Conservation (phyloP, 2,329 filamentous ascomycete species). For the Fusarium foetens region DNA sequence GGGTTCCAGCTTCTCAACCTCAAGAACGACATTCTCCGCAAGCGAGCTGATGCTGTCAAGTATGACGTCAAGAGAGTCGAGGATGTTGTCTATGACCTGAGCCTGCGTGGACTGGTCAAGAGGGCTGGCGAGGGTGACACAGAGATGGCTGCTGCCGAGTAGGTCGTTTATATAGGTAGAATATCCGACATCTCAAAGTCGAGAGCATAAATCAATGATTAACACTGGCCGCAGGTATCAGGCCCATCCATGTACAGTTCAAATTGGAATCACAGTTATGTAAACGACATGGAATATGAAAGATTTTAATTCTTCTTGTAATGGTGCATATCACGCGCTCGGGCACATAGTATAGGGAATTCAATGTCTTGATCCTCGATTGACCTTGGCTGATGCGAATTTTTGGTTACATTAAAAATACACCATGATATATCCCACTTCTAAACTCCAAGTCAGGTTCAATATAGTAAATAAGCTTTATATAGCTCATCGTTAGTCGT, state of each 20-base stretch:
- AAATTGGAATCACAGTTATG: background rate
- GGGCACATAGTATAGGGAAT: slow-evolving; percentile 1
- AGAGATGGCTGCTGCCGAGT: slow-evolving; percentile 52
- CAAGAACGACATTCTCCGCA: slow-evolving; percentile 92
- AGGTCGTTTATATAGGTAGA: background rate
- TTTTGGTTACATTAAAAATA: slow-evolving; percentile 43
- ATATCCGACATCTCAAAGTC: background rate
- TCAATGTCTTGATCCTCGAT: background rate
- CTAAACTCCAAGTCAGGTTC: slow-evolving; percentile 19
- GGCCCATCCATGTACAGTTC: background rate
- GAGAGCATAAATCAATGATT: background rate
- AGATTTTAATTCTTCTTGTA: slow-evolving; percentile 12
- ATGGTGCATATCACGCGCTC: slow-evolving; percentile 2
- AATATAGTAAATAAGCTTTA: slow-evolving; percentile 12
- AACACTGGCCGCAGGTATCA: background rate
- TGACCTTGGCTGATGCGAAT: slow-evolving; percentile 14
- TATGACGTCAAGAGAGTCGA: slow-evolving; percentile 98
- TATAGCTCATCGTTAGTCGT: slow-evolving; percentile 57
- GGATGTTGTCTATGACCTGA: slow-evolving; percentile 96
- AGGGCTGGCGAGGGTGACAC: slow-evolving; percentile 52
- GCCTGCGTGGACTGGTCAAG: slow-evolving; percentile 82
- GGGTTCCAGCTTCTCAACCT: slow-evolving; percentile 97
- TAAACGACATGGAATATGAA: slow-evolving; percentile 3
- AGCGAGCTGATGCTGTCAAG: slow-evolving; percentile 92
- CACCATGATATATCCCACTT: slow-evolving; percentile 22